Evolutionary conservation across 352 stramenopile species (phyloP), one percentile per base, ranked within the genome.

Genomic region (Pythium utonaiense): DNA sequence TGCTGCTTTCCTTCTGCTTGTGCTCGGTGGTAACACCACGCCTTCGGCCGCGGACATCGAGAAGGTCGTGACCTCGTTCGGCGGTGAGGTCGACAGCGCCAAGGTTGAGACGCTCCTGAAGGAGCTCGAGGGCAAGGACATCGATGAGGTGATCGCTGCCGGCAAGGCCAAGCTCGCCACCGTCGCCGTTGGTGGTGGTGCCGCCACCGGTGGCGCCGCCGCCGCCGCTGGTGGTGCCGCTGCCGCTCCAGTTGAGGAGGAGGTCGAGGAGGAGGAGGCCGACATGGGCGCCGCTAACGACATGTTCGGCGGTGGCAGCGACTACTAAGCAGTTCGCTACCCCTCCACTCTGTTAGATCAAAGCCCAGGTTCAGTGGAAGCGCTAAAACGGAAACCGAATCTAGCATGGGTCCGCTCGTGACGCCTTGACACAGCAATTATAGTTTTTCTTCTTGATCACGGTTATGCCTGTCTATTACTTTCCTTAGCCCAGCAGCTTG

Each of bases 1-100:
- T 91, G 91, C 94, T 86, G 96, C 96, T 67, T 97, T 98, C 83
- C 77, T 99, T 61, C 82, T 99, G 64, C 95, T 94, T 81, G 94
- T 96, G 70, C 80, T 99, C 57, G 94, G 89, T 65, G 96, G 96
- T 65, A 96, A 98, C 82, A 76, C 70, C 40, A 73, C 68, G 51
- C 96, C 96, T 61, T 90, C 76, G 64, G 89, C 82, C 49, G 86
- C 86, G 67, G 93, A 99, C 56, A 81, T 98, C 64, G 95, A 82
- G 57, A 80, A 80, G 52, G 96, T 99, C 62, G 80, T 99, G 47
- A 73, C 88, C 60, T 91, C 94, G 44, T 88, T 85, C 54, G 93
- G 91, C 58, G 80, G 93, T 36, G 93, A 98, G 71, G 78, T 86
- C 41, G 86, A 98, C 66, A 76, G 71, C 16, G 68, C 70, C 8